Conservation (phyloP, 1,139 yeast species). For the Geotrichum cucujoidarum region DNA sequence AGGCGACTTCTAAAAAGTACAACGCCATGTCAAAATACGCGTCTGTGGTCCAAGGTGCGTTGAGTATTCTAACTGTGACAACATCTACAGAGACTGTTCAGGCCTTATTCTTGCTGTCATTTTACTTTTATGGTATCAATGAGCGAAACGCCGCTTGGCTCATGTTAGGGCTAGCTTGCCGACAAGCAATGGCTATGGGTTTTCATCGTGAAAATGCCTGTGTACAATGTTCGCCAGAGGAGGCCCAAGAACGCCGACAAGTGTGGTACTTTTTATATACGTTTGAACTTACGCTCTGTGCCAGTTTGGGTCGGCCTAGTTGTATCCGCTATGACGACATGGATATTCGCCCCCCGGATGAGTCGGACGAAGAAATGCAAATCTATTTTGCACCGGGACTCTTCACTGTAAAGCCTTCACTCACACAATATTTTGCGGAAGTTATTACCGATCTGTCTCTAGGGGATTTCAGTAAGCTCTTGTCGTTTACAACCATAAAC, state of each 20-base stretch:
- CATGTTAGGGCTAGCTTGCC: conserved; percentile 16
- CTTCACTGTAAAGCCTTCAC: conserved; percentile 2
- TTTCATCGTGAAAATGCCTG: conserved; percentile 18
- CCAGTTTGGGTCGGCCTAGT: conserved; percentile 19
- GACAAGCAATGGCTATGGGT: conserved; percentile 19
- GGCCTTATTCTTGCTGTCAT: conserved; percentile 17
- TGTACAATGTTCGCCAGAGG: conserved; percentile 13
- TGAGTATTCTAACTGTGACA: conserved; percentile 17
- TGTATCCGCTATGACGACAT: conserved; percentile 18
- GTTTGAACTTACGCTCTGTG: conserved; percentile 18
- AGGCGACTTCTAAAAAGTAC: conserved; percentile 16
- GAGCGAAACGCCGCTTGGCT: conserved; percentile 21
- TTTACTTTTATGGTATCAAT: conserved; percentile 18
- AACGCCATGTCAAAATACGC: conserved; percentile 15
- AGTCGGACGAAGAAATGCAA: conserved; percentile 14
- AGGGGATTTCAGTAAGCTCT: conserved; percentile 15
- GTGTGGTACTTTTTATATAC: conserved; percentile 19
- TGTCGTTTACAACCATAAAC: conserved; percentile 14
- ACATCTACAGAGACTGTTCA: conserved; percentile 17
- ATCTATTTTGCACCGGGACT: conserved; percentile 17
- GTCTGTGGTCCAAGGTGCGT: conserved; percentile 18
- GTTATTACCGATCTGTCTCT: conserved; percentile 15
- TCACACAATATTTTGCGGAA: conserved; percentile 11
- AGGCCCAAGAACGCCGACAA: conserved; percentile 13
- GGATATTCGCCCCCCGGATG: conserved; percentile 16